Base-by-base conservation (phyloP, 2,329 filamentous ascomycete genomes). In the Phialophora macrospora region DNA sequence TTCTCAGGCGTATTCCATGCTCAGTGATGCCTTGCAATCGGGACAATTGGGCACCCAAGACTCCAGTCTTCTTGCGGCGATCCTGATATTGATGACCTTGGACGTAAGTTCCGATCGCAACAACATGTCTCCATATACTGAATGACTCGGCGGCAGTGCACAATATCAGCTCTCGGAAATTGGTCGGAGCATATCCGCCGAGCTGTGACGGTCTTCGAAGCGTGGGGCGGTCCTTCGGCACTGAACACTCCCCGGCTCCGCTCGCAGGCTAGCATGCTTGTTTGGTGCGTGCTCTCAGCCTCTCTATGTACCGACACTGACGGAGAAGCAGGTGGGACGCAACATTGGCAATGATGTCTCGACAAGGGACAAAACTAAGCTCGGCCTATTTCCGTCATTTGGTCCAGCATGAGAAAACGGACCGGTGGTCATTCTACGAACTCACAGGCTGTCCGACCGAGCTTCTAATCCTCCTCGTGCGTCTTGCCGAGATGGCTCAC, bases 391-490 rank as follows among this genome's bases (percentile, higher is more conserved):
- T 34, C 32, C 9, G 32, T 34, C 32, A 34, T 34, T 4, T 34
- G 9, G 32, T 34, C 32, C 9, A 34, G 32, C 4, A 34, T 34
- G 32, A 34, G 32, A 34, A 34, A 34, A 12, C 32, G 32, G 32
- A 34, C 32, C 9, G 32, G 32, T 34, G 32, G 32, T 34, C 52
- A 22, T 57, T 63, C 41, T 63, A 49, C 61, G 44, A 57, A 34
- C 28, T 63, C 14, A 63, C 46, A 30, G 61, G 61, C 9, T 57
- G 52, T 28, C 61, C 61, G 7, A 38, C 41, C 26, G 52, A 63
- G 20, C 41, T 63, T 8, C 17, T 63, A 14, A 55, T 58, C 2
- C 54, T 41, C 22, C 46, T 63, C 38, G 51, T 57, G 28, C 52
- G 55, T 32, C n/a, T 63, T 11, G 32, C 32, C 32, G 32, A 34